Percentiles rank a stretch among this genome's conserved stretches.
Evolutionary conservation across 176 grass and related monocot species (phyloP).

Genomic region (Oryza brachyantha): DNA sequence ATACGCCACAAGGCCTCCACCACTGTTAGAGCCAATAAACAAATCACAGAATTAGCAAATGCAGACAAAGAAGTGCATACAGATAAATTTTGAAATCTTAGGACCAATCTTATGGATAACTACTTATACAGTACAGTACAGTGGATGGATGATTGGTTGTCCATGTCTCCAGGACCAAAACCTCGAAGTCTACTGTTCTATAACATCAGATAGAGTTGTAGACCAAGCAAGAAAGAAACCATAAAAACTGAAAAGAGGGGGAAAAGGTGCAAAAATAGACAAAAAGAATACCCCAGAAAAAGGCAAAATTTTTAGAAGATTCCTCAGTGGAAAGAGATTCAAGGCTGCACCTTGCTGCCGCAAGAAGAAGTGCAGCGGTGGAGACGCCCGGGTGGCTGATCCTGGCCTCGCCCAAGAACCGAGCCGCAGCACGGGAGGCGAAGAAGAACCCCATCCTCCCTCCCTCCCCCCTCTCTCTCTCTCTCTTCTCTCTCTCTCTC

Average conservation of each 20-base stretch:
- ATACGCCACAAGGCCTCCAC: constrained; percentile 80
- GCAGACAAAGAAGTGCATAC: neutral
- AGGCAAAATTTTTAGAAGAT: neutral
- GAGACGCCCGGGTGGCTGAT: constrained; percentile 30
- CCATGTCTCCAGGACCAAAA: neutral
- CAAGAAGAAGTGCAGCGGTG: constrained; percentile 39
- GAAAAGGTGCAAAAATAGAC: neutral
- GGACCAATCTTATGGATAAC: neutral
- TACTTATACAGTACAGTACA: neutral
- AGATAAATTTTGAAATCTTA: neutral
- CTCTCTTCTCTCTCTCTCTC: neutral
- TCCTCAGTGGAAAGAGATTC: neutral
- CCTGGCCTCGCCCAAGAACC: constrained; percentile 27
- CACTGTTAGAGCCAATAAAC: constrained; percentile 39
- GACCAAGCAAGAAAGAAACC: neutral
- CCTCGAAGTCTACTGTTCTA: neutral
- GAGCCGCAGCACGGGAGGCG: constrained; percentile 29
- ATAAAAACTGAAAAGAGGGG: neutral
- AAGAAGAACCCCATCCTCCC: constrained; percentile 47
- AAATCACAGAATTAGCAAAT: constrained; percentile 7
- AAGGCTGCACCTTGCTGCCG: constrained; percentile 38
- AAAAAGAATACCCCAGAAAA: neutral
- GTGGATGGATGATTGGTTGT: neutral
- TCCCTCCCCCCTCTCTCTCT: neutral
- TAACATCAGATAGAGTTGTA: neutral